A percentile compares a stretch with the other conserved stretches of the same genome.
Conservation (phyloP, 345 rosid genomes). For the Eucalyptus caleyi region DNA sequence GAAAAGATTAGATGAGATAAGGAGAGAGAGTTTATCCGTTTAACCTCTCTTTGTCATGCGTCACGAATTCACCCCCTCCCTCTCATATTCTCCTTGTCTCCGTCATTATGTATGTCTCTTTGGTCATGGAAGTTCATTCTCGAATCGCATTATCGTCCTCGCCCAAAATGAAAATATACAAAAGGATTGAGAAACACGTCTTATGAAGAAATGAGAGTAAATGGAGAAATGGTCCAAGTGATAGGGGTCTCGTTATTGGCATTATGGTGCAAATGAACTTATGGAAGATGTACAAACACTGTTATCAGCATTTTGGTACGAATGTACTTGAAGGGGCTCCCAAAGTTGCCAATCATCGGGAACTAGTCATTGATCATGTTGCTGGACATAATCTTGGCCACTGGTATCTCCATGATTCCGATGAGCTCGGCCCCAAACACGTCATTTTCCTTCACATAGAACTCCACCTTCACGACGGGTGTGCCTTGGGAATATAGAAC, state of each 20-base stretch:
- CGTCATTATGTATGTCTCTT: neutral
- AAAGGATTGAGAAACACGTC: neutral
- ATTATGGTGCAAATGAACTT: neutral
- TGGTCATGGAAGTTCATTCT: neutral
- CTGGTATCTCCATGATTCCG: conserved; percentile 34
- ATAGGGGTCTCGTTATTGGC: neutral
- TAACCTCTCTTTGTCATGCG: neutral
- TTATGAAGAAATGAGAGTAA: neutral
- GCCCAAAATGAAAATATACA: neutral
- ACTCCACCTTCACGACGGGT: conserved; percentile 12
- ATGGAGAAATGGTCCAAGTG: neutral
- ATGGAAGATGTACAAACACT: neutral
- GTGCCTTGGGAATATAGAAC: conserved; percentile 42
- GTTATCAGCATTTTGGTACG: too few species aligned
- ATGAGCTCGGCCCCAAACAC: conserved; percentile 47
- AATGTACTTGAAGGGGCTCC: conserved; percentile 1
- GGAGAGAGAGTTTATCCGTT: neutral
- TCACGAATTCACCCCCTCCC: neutral
- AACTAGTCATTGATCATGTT: conserved; percentile 39
- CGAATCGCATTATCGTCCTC: neutral
- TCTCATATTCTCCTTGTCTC: neutral
- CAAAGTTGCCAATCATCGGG: conserved; percentile 2
- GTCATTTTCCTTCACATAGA: conserved; percentile 25
- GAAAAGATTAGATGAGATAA: too few species aligned
- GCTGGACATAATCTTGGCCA: conserved; percentile 19